A percentile compares a stretch with the other conserved stretches of the same genome.
Conservation (phyloP, 1,284 basidiomycete genomes). For the Ceratobasidium sp. region DNA sequence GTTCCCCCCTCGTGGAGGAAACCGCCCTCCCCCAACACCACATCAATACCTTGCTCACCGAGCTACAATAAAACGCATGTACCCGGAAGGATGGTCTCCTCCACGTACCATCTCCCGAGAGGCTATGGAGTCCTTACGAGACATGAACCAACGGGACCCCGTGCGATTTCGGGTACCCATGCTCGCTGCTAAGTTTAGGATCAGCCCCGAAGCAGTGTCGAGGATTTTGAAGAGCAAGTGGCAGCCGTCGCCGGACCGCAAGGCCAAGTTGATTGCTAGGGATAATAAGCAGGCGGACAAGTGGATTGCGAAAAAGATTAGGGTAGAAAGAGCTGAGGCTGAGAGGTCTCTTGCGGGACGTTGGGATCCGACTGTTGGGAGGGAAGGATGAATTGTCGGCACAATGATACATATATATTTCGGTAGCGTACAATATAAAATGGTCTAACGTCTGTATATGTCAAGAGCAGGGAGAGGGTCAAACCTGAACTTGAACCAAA, state of each 20-base stretch:
- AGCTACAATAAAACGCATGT: slow-evolving; percentile 68
- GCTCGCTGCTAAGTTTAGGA: slow-evolving; percentile 83
- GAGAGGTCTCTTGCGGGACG: slow-evolving; percentile 22
- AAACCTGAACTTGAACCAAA: slow-evolving; percentile 23
- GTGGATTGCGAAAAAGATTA: slow-evolving; percentile 58
- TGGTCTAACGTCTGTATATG: slow-evolving; percentile 17
- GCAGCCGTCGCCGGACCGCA: slow-evolving; percentile 64
- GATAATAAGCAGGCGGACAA: slow-evolving; percentile 73
- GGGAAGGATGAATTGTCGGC: slow-evolving; percentile 2
- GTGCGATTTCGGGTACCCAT: slow-evolving; percentile 75
- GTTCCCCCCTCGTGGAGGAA: slow-evolving; percentile 2
- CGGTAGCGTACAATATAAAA: slow-evolving; percentile 8
- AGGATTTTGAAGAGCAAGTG: slow-evolving; percentile 88
- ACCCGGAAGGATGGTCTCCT: slow-evolving; percentile 87
- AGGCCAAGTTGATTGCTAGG: slow-evolving; percentile 53
- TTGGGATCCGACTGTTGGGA: neutral
- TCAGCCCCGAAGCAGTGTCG: slow-evolving; percentile 88
- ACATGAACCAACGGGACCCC: slow-evolving; percentile 79
- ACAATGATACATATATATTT: neutral
- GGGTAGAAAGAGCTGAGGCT: slow-evolving; percentile 3
- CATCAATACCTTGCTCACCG: slow-evolving; percentile 69
- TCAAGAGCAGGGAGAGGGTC: slow-evolving; percentile 10
- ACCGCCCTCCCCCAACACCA: slow-evolving; percentile 62
- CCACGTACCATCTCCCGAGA: slow-evolving; percentile 89
- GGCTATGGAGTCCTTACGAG: slow-evolving; percentile 88